Evolutionary conservation across 768 basidiomycete species (phyloP).

Genomic region (Gyrodon lividus): DNA sequence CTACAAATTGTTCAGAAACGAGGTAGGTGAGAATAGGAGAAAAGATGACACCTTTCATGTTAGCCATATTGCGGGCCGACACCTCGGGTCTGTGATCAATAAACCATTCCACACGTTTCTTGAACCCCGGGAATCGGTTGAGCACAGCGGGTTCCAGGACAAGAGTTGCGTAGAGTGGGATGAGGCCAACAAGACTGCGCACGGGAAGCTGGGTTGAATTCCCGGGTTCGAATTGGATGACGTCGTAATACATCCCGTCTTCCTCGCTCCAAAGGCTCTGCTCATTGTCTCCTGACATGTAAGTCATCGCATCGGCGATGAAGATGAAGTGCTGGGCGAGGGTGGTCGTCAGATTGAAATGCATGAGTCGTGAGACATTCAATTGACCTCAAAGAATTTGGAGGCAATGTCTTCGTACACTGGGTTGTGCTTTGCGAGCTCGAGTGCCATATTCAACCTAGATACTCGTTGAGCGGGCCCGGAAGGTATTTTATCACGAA

Average conservation of each 20-base stretch:
- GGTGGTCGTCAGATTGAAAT: constrained; percentile 13
- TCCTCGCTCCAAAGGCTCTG: constrained; percentile 91
- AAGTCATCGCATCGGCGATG: constrained; percentile 99
- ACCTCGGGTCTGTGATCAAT: constrained; percentile 89
- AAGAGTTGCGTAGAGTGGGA: constrained; percentile 92
- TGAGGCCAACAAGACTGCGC: constrained; percentile 94
- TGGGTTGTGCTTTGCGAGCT: constrained; percentile 95
- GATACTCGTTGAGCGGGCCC: constrained; percentile 3
- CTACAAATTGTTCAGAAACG: constrained; percentile 12
- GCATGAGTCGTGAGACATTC: neutral
- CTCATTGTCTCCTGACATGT: constrained; percentile 72
- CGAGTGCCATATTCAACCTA: constrained; percentile 95
- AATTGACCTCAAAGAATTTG: constrained; percentile 84
- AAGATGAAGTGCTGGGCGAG: constrained; percentile 85
- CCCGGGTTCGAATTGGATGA: constrained; percentile 82
- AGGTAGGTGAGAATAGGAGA: neutral
- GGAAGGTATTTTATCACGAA: neutral
- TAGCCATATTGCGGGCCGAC: constrained; percentile 90
- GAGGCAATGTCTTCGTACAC: constrained; percentile 99
- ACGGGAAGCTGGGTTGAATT: constrained; percentile 89
- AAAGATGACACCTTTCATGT: constrained; percentile 71
- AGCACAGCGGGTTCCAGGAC: constrained; percentile 88
- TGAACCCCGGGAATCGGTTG: constrained; percentile 95
- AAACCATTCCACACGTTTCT: constrained; percentile 99
- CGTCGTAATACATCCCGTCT: constrained; percentile 99